These are phyloP conservation scores for Naganishia kalamii DNA, from an alignment of 768 basidiomycete genomes.

Conservation along the genomic window DNA sequence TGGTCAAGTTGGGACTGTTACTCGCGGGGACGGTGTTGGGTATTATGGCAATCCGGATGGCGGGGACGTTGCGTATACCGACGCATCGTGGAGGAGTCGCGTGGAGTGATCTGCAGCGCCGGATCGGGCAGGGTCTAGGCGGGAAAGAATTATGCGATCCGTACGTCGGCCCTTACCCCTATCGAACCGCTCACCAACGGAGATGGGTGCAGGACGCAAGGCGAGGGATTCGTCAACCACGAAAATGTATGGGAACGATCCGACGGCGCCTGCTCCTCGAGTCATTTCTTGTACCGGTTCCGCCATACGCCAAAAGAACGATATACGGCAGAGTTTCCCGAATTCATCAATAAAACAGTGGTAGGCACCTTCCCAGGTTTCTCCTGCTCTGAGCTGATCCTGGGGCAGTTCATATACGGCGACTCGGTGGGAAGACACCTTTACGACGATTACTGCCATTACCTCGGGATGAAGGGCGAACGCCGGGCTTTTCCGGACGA, in stretches of 20 bases:
- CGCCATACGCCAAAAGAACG: background rate
- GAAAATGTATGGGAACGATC: constrained; percentile 14
- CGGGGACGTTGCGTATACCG: no score
- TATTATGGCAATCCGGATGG: no score
- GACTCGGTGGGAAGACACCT: constrained; percentile 11
- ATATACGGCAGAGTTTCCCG: constrained; percentile 2
- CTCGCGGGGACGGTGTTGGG: no score
- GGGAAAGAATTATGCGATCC: constrained; percentile 4
- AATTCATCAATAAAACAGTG: constrained; percentile 9
- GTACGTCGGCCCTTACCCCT: background rate
- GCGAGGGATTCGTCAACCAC: constrained; percentile 6
- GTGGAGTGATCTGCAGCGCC: no score
- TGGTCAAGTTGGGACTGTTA: no score
- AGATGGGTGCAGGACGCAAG: background rate
- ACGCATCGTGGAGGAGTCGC: no score
- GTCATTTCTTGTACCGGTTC: constrained; percentile 15
- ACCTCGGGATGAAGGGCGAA: background rate
- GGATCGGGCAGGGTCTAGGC: no score
- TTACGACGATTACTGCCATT: constrained; percentile 4
- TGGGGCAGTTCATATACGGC: constrained; percentile 1
- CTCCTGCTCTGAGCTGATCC: background rate
- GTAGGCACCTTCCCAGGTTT: background rate
- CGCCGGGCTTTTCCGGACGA: background rate
- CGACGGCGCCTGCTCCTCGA: constrained; percentile 4
- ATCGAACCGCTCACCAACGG: background rate